Base-by-base conservation (phyloP, 441 rosid genomes). In the Bocquillonia castaneifolia region DNA sequence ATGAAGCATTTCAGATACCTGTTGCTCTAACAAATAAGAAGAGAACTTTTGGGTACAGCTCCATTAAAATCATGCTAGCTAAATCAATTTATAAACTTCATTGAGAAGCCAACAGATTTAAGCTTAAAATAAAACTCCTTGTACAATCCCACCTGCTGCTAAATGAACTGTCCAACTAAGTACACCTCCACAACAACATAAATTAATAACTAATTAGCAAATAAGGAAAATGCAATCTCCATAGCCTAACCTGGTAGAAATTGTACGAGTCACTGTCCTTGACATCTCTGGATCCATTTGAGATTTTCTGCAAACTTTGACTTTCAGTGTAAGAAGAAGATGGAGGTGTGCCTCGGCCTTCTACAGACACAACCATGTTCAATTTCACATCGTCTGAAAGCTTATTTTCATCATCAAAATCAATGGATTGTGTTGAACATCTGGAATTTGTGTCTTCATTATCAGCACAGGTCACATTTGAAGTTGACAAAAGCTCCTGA, bases 221-320 rank as follows among this genome's bases (percentile, higher is more conserved):
- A 60, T 32, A 58, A 28, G 20, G 53, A 34, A 63, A 65, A 63
- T 60, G 45, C 13, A 32, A 76, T 61, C 56, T 58, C 22, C 63
- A 50, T 13, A 64, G 36, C 69, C 66, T 75, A 76, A 94, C 99
- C 99, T 94, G 99, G 78, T 90, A 94, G 82, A 92, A 88, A 74
- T 82, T 87, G 80, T 94, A 88, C 0, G 78, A 78, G 56, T 83
- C 89, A 42, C 72, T 83, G 42, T 84, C 89, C 79, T 86, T 84
- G 44, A 74, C 72, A 50, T 85, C 85, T 52, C 63, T 71, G 10
- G 63, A 72, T 64, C 75, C 79, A 80, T 76, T 77, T 28, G 72
- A 73, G 70, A 48, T 74, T 65, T 70, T 68, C 32, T 55, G 75
- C 66, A 77, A 58, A 47, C 57, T 70, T 77, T 78, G 80, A 59